phyloP scores from a whole-genome alignment of 2,329 filamentous ascomycete species.

The Xylariaceae sp. region DNA sequence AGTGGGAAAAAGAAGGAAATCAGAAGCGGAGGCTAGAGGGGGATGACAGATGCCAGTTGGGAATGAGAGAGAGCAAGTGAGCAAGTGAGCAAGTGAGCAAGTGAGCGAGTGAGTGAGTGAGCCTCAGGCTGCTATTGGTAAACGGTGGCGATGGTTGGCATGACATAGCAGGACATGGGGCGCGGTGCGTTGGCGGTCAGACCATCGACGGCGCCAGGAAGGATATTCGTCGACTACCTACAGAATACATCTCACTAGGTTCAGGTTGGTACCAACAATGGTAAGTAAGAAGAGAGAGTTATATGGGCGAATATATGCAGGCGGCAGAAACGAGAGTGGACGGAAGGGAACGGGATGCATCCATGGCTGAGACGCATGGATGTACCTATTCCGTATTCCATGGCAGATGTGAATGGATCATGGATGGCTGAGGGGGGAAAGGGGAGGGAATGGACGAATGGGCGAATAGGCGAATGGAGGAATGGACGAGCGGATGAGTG shows the following conservation, averaged over 20 bases:
- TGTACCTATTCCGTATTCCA: background rate
- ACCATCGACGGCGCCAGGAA: constrained; percentile 4
- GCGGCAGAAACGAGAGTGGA: background rate
- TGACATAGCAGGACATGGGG: constrained; percentile 13
- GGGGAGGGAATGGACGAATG: background rate
- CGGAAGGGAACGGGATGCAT: background rate
- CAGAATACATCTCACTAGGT: background rate
- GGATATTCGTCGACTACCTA: background rate
- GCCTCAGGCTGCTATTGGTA: constrained; percentile 20
- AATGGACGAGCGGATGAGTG: background rate
- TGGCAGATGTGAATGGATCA: background rate
- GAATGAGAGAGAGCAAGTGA: constrained; percentile 8
- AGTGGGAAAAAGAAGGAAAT: constrained; percentile 4
- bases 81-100: background rate
- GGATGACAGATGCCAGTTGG: too few relatives aligned
- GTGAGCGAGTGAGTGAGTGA: constrained; percentile 20
- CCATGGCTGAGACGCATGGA: background rate
- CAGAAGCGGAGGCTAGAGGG: background rate
- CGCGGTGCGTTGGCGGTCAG: constrained; percentile 18
- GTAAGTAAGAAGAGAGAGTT: background rate
- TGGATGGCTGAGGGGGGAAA: background rate
- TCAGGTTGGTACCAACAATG: background rate
- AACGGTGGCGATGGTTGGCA: constrained; percentile 15
- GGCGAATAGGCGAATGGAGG: background rate
- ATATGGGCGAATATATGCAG: background rate